Percentiles rank a stretch among this genome's conserved stretches.
These are phyloP conservation scores for Kingdonia uniflora DNA, from an alignment of 164 flowering plant genomes.

Conservation along the genomic window DNA sequence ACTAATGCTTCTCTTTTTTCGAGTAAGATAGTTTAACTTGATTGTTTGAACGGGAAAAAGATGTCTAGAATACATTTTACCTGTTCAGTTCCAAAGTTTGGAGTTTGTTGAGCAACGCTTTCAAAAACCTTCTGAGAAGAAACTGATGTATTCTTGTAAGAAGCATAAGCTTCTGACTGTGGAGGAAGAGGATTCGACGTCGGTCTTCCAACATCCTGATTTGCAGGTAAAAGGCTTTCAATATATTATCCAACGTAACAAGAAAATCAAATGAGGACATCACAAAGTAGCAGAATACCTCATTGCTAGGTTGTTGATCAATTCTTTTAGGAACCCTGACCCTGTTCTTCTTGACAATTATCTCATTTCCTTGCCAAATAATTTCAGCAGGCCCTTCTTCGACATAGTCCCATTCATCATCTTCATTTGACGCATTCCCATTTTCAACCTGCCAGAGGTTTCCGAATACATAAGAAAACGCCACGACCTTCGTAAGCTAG, in stretches of 20 bases:
- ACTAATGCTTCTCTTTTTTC: no score
- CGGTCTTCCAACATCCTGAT: constrained; percentile 70
- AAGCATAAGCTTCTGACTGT: constrained; percentile 64
- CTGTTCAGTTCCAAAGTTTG: no score
- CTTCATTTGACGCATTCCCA: constrained; percentile 31
- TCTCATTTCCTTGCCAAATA: constrained; percentile 97
- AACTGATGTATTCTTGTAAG: constrained; percentile 26
- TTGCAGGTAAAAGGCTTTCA: constrained; percentile 4
- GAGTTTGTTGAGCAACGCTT: constrained; percentile 74
- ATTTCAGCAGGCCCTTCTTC: constrained; percentile 95
- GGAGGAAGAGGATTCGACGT: constrained; percentile 97
- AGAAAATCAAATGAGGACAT: no score
- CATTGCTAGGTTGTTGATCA: constrained; percentile 16
- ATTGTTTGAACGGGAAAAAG: no score
- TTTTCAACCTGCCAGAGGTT: constrained; percentile 24
- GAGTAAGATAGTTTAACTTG: no score
- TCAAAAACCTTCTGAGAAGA: constrained; percentile 47
- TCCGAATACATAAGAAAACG: no score
- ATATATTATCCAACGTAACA: no score
- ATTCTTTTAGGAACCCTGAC: constrained; percentile 54
- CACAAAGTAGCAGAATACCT: constrained; percentile 28
- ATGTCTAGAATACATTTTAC: no score
- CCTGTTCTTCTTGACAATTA: constrained; percentile 80
- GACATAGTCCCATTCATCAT: constrained; percentile 63
- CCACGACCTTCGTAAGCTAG: no score